phyloP scores from a whole-genome alignment of 2,329 filamentous ascomycete species.

The Bipolaris bicolor region DNA sequence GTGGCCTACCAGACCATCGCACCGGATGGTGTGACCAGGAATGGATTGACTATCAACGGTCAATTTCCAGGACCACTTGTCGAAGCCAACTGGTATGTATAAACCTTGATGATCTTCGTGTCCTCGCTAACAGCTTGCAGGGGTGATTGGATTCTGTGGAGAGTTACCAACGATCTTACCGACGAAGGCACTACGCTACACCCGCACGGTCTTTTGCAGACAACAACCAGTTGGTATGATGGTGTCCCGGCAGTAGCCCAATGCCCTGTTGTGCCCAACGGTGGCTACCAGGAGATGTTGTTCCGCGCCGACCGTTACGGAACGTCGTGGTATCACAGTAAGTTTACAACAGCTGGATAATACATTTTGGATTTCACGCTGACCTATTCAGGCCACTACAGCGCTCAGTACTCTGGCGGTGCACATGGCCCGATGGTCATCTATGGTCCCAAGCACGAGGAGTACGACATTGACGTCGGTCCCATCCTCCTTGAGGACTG shows the following conservation, averaged over 20 bases:
- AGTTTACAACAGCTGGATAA: background rate
- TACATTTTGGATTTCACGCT: background rate
- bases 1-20: conserved; percentile 38
- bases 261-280: conserved; percentile 45
- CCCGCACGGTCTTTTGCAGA: conserved; percentile 44
- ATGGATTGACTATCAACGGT: conserved; percentile 39
- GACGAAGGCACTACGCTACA: conserved; percentile 46
- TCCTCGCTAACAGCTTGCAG: conserved; percentile 17
- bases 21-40: conserved; percentile 38
- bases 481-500: conserved; percentile 51
- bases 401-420: conserved; percentile 49
- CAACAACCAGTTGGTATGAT: conserved; percentile 45
- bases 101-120: background rate
- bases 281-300: conserved; percentile 24
- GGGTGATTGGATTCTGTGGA: conserved; percentile 39
- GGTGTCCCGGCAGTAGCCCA: conserved; percentile 45
- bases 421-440: conserved; percentile 48
- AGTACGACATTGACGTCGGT: conserved; percentile 52
- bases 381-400: conserved; percentile 39
- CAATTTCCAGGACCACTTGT: conserved; percentile 43
- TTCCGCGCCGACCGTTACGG: conserved; percentile 41
- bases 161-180: conserved; percentile 39
- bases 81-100: conserved; percentile 37
- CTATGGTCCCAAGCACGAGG: conserved; percentile 42
- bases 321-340: conserved; percentile 36